phyloP scores from a whole-genome alignment of 1,139 yeast species.

The Suhomyces wounanorum region DNA sequence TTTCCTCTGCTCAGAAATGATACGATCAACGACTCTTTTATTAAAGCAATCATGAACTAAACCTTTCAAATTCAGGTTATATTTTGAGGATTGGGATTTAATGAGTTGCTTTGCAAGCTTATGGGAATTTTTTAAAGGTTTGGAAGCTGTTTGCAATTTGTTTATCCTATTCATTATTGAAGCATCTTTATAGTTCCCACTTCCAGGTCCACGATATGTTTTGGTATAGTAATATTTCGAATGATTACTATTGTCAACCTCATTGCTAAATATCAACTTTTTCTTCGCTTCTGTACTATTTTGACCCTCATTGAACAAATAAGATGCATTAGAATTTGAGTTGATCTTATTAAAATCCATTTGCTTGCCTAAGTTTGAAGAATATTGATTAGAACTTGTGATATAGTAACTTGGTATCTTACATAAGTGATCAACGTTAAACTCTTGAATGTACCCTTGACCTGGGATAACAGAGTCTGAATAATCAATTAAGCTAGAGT shows the following conservation, averaged over 20 bases:
- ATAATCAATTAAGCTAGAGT: constrained; percentile 44
- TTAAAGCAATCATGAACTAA: constrained; percentile 39
- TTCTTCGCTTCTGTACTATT: constrained; percentile 40
- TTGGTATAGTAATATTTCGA: constrained; percentile 45
- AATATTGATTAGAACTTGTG: constrained; percentile 28
- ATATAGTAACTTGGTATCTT: constrained; percentile 48
- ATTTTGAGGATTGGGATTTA: constrained; percentile 17
- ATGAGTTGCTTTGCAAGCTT: constrained; percentile 14
- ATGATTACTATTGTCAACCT: constrained; percentile 37
- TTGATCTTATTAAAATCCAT: constrained; percentile 22
- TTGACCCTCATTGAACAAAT: constrained; percentile 26
- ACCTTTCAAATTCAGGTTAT: constrained; percentile 36
- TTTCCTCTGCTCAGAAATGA: constrained; percentile 32
- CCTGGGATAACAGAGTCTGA: constrained; percentile 47
- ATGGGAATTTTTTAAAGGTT: constrained; percentile 19
- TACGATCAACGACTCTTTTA: constrained; percentile 33
- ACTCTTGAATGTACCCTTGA: constrained; percentile 49
- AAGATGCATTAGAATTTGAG: constrained; percentile 25
- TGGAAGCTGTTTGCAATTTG: constrained; percentile 27
- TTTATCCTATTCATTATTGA: constrained; percentile 45
- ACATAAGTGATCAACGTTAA: constrained; percentile 43
- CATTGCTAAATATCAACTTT: constrained; percentile 39
- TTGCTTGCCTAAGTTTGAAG: constrained; percentile 4
- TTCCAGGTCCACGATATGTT: constrained; percentile 48
- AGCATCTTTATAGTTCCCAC: constrained; percentile 51